phyloP scores from a whole-genome alignment of 2,329 filamentous ascomycete genomes.

The Cercospora sp. region DNA sequence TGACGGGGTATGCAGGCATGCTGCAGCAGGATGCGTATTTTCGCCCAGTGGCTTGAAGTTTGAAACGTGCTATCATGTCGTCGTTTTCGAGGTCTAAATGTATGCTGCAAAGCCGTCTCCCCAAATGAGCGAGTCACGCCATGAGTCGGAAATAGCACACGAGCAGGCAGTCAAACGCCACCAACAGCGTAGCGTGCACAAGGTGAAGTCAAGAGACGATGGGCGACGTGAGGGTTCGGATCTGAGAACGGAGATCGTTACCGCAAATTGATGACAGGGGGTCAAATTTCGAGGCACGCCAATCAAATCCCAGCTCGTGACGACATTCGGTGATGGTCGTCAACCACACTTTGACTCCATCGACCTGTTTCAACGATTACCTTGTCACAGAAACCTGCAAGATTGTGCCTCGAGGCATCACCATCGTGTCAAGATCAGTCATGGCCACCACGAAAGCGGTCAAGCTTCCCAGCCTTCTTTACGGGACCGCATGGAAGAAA shows the following conservation, averaged over 20 bases:
- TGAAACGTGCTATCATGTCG: background rate
- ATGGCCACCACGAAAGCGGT: constrained; percentile 20
- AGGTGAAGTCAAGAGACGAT: constrained; percentile 9
- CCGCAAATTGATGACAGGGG: constrained; percentile 7
- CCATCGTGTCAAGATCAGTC: background rate
- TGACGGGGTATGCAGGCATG: background rate
- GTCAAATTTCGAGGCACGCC: constrained; percentile 9
- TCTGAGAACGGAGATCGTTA: background rate
- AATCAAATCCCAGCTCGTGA: constrained; percentile 5
- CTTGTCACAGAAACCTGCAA: constrained; percentile 2
- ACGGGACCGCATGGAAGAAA: constrained; percentile 87
- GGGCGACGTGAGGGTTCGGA: background rate
- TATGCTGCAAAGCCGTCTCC: background rate
- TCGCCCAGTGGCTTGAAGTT: background rate
- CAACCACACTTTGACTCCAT: constrained; percentile 8
- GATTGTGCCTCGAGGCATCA: constrained; percentile 8
- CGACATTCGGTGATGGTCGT: constrained; percentile 1
- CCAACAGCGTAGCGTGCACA: background rate
- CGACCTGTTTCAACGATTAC: constrained; percentile 18
- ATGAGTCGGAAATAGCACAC: background rate
- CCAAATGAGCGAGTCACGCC: constrained; percentile 1
- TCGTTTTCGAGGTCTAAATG: background rate
- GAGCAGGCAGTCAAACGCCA: background rate
- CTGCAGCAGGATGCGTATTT: background rate
- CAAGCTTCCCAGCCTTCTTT: constrained; percentile 57